Conservation (phyloP, 805 yeast species). For the Grigorovia transvaalensis region DNA sequence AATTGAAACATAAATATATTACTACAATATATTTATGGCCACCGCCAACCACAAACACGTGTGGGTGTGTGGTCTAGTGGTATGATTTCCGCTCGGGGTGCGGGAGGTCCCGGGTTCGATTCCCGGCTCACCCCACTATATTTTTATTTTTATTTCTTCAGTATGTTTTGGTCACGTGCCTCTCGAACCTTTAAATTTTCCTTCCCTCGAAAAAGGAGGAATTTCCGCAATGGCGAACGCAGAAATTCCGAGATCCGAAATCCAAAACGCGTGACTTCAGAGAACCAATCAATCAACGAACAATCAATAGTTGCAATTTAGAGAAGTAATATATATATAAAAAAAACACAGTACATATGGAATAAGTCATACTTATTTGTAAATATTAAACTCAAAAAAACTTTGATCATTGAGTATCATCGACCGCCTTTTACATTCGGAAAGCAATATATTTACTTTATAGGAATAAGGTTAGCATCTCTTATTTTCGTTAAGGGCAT, state of each 20-base stretch:
- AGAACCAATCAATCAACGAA: neutral
- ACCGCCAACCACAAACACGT: no score
- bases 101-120: constrained; percentile 33
- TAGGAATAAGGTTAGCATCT: no score
- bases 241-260: neutral
- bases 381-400: no score
- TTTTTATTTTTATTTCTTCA: neutral
- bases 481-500: no score
- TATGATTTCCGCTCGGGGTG: constrained; percentile 31
- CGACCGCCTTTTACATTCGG: no score
- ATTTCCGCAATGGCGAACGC: neutral
- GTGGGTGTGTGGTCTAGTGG: constrained; percentile 32
- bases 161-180: no score
- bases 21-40: no score
- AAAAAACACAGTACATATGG: neutral
- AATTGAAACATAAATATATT: no score
- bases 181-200: no score
- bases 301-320: neutral
- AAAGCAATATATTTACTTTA: no score
- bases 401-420: neutral
- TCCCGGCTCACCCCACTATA: constrained; percentile 28
- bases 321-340: neutral
- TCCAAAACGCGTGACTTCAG: neutral
- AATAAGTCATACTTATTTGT: neutral
- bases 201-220: no score